phyloP scores from a whole-genome alignment of 768 basidiomycete genomes.

The Lactarius sanguifluus region DNA sequence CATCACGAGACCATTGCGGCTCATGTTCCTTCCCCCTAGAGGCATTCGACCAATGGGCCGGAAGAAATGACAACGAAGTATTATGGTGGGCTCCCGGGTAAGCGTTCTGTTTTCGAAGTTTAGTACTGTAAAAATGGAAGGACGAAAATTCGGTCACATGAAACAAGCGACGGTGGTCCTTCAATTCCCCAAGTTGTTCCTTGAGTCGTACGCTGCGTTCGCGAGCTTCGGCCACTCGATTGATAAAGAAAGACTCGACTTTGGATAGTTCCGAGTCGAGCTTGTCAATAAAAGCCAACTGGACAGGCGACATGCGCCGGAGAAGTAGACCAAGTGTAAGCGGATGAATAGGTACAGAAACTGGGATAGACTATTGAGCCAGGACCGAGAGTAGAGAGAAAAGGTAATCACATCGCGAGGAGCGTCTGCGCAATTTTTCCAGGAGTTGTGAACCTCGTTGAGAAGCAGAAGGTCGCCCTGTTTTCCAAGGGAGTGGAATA shows the following conservation, averaged over 20 bases:
- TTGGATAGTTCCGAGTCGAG: constrained; percentile 82
- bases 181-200: constrained; percentile 26
- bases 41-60: background rate
- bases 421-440: constrained; percentile 17
- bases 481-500: background rate
- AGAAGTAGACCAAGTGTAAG: constrained; percentile 43
- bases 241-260: constrained; percentile 79
- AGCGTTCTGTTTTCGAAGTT: constrained; percentile 7
- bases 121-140: background rate
- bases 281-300: constrained; percentile 71
- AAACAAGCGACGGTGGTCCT: constrained; percentile 24
- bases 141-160: constrained; percentile 12
- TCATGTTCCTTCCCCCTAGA: constrained; percentile 4
- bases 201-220: constrained; percentile 38
- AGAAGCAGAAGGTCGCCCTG: background rate
- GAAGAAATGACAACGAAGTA: background rate
- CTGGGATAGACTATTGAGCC: background rate
- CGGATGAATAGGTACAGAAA: constrained; percentile 3
- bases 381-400: background rate
- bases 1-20: background rate
- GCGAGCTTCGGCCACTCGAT: constrained; percentile 63
- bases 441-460: background rate
- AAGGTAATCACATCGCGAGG: constrained; percentile 15
- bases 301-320: constrained; percentile 55
- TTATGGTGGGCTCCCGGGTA: constrained; percentile 11